Evolutionary conservation across 768 basidiomycete genomes (phyloP), one percentile per base, ranked within the genome.

Genomic region (Rhodocollybia butyracea): DNA sequence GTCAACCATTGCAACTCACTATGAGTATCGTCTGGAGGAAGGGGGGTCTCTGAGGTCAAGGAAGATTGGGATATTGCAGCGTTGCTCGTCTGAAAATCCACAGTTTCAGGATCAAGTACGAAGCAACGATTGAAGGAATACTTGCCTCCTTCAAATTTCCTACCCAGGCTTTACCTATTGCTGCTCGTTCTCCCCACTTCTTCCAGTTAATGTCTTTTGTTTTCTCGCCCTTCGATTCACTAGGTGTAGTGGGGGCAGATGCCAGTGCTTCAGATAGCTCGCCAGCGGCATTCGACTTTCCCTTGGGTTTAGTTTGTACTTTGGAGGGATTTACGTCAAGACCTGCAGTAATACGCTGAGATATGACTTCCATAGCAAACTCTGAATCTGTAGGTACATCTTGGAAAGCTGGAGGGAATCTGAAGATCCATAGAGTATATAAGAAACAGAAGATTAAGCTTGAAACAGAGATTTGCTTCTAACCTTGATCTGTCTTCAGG

Each of bases 281-380:
- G 7, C 51, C 22, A 5, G 13, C n/a, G 17, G 5, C 24, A n/a
- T 36, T 55, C 45, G 61, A 45, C 17, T n/a, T 45, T 29, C 19
- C 5, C 22, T n/a, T 45, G 30, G 56, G 61, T 24, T 57, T 67
- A 32, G 61, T 58, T n/a, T 64, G 48, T 8, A 45, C 59, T 39
- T 60, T 61, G 11, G 68, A 60, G 4, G 78, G 72, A 21, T 64
- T 70, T 32, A 86, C 64, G 24, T 76, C 73, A 46, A 84, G 70
- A 5, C 86, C 86, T 19, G 75, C 68, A 31, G 80, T 76, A 3
- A 86, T 74, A 7, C 86, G 80, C 54, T 77, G 73, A 3, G 85
- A 77, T 17, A 88, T 86, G 11, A 88, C 64, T 34, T 85, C 77
- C 82, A 88, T 87, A 2, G 87, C 85, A 61, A 85, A 84, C 46